These are phyloP conservation scores for Entomortierella lignicola DNA, from an alignment of 192 early-diverging fungal genomes.

Conservation along the genomic window DNA sequence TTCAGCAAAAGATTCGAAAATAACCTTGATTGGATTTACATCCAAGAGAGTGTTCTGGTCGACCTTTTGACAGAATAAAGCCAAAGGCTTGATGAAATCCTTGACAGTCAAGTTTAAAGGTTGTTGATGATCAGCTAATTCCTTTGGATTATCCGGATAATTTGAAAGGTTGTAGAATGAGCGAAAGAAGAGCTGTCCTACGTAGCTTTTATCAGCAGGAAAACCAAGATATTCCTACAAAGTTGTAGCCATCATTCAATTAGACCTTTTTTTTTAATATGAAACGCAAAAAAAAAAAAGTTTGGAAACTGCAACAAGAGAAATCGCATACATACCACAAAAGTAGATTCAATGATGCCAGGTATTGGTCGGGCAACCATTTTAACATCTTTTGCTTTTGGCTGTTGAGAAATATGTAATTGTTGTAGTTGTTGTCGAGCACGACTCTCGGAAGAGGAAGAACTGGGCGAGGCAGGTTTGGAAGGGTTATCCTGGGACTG, in stretches of 20 bases:
- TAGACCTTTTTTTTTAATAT: too few relatives aligned
- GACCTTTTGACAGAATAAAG: slow-evolving; percentile 37
- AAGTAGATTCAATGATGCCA: slow-evolving; percentile 37
- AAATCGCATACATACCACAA: slow-evolving; percentile 21
- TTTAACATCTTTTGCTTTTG: slow-evolving; percentile 9
- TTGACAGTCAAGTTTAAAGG: slow-evolving; percentile 3
- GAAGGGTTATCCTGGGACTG: slow-evolving; percentile 15
- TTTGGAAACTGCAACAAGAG: too few relatives aligned
- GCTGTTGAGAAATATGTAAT: neutral
- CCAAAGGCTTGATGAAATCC: slow-evolving; percentile 48
- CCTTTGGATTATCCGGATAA: slow-evolving; percentile 23
- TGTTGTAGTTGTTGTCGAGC: neutral
- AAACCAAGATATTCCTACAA: slow-evolving; percentile 32
- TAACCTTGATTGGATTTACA: slow-evolving; percentile 27
- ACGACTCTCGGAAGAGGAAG: too few relatives aligned
- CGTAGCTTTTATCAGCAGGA: slow-evolving; percentile 3
- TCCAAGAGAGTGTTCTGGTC: slow-evolving; percentile 2
- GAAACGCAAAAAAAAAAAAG: too few relatives aligned
- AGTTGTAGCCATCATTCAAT: too few relatives aligned
- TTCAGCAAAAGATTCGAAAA: slow-evolving; percentile 48
- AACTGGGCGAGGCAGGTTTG: too few relatives aligned
- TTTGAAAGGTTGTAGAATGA: slow-evolving; percentile 40
- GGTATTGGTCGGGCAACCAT: neutral
- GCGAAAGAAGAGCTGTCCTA: slow-evolving; percentile 31
- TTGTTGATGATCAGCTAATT: slow-evolving; percentile 1